Conservation (phyloP, 2,329 filamentous ascomycete species). For the Claviceps pazoutovae region DNA sequence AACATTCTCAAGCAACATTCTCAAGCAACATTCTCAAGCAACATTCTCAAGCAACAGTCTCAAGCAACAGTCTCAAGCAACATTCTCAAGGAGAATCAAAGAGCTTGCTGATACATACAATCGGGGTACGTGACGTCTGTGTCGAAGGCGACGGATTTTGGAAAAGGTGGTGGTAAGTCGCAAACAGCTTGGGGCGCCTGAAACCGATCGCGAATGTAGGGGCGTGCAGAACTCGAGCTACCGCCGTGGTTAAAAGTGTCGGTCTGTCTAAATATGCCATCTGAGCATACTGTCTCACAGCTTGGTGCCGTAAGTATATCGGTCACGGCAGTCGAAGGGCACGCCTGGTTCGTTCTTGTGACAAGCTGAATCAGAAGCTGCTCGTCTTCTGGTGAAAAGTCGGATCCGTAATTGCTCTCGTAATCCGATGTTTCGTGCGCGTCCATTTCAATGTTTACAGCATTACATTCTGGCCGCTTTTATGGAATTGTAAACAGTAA, state of each 20-base stretch:
- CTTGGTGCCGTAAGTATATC: not conserved
- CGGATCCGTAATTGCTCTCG: conserved; percentile 32
- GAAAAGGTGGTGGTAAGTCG: not conserved
- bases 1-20: not conserved
- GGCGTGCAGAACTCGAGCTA: not conserved
- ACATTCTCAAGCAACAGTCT: too few species aligned
- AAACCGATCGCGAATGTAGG: not conserved
- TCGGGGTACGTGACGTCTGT: conserved; percentile 33
- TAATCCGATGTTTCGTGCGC: not conserved
- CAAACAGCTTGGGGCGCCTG: not conserved
- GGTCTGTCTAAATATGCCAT: not conserved
- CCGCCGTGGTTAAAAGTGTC: not conserved
- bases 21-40: conserved; percentile 2
- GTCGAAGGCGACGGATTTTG: conserved; percentile 4
- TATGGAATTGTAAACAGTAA: too few species aligned
- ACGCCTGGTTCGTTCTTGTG: conserved; percentile 8
- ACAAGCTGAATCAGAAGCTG: conserved; percentile 22
- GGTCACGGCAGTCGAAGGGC: not conserved
- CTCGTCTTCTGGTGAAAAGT: conserved; percentile 34
- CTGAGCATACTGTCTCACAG: not conserved
- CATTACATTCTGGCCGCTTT: not conserved
- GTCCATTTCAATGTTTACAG: conserved; percentile 2
- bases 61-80: too few species aligned
- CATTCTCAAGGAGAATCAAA: not conserved
- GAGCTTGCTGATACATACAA: conserved; percentile 28